These are phyloP conservation scores for Vitis labrusca DNA, from an alignment of 164 flowering plant species.

Conservation along the genomic window DNA sequence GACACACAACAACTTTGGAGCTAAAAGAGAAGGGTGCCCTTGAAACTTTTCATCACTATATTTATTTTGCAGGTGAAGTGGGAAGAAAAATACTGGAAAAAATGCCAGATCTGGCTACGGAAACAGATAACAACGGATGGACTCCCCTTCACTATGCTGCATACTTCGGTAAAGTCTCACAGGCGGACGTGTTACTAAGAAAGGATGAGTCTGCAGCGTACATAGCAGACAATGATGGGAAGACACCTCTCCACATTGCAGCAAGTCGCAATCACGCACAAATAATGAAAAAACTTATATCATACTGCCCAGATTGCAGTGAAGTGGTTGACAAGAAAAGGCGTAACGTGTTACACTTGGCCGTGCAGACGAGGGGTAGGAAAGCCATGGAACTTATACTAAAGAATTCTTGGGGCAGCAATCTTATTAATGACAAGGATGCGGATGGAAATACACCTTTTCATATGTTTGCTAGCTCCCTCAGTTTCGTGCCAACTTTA, in stretches of 20 bases:
- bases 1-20: too few species aligned
- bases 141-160: conserved; percentile 20
- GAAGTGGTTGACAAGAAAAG: conserved; percentile 12
- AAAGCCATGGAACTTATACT: not conserved
- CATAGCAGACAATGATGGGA: conserved; percentile 7
- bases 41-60: too few species aligned
- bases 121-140: conserved; percentile 9
- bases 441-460: conserved; percentile 11
- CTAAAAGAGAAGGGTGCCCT: too few species aligned
- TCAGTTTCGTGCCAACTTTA: not conserved
- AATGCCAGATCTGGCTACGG: too few species aligned
- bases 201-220: conserved; percentile 5
- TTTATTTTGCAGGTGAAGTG: too few species aligned
- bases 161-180: not conserved
- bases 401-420: not conserved
- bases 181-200: not conserved
- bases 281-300: not conserved
- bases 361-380: not conserved
- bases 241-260: conserved; percentile 15
- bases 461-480: conserved; percentile 1
- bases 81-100: too few species aligned
- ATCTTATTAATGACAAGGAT: conserved; percentile 9
- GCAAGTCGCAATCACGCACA: not conserved
- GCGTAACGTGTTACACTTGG: conserved; percentile 10
- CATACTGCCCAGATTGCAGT: conserved; percentile 11